These are phyloP conservation scores for Trichophyton simii DNA, from an alignment of 2,329 filamentous ascomycete species.

Conservation along the genomic window DNA sequence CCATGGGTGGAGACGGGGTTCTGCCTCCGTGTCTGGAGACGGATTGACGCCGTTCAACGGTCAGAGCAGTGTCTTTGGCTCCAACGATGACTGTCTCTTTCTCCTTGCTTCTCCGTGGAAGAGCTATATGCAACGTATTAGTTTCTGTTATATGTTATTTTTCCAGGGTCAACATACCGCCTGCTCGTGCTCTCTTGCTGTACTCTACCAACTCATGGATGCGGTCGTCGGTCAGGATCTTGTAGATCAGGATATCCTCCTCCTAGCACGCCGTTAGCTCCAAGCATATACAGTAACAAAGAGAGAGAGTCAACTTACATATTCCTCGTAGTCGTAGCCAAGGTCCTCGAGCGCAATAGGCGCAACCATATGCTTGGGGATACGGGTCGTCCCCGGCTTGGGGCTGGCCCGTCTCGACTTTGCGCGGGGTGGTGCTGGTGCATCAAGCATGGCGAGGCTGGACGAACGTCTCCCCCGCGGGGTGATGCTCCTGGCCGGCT, in stretches of 20 bases:
- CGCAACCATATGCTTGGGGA: constrained; percentile 68
- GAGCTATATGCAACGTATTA: background rate
- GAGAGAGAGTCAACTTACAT: constrained; percentile 44
- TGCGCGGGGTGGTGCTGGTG: constrained; percentile 17
- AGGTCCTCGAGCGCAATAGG: constrained; percentile 70
- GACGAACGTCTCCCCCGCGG: constrained; percentile 13
- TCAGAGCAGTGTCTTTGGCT: constrained; percentile 19
- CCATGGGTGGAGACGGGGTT: background rate
- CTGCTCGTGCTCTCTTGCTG: background rate
- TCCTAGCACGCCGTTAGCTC: constrained; percentile 43
- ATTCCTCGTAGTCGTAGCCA: constrained; percentile 75
- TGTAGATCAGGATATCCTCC: constrained; percentile 66
- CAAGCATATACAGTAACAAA: background rate
- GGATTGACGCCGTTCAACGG: constrained; percentile 23
- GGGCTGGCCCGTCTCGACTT: constrained; percentile 44
- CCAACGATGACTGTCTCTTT: constrained; percentile 13
- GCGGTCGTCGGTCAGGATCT: constrained; percentile 76
- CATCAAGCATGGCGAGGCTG: constrained; percentile 16
- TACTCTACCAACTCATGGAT: constrained; percentile 80
- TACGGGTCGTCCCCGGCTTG: constrained; percentile 78
- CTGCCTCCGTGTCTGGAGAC: constrained; percentile 11
- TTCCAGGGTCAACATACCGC: constrained; percentile 35
- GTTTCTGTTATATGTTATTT: background rate
- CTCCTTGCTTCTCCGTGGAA: constrained; percentile 10
- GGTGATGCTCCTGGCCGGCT: constrained; percentile 35